Evolutionary conservation across 495 filamentous ascomycete genomes (phyloP), one percentile per base, ranked within the genome.

Genomic region (Aspergillus olivimuriae): DNA sequence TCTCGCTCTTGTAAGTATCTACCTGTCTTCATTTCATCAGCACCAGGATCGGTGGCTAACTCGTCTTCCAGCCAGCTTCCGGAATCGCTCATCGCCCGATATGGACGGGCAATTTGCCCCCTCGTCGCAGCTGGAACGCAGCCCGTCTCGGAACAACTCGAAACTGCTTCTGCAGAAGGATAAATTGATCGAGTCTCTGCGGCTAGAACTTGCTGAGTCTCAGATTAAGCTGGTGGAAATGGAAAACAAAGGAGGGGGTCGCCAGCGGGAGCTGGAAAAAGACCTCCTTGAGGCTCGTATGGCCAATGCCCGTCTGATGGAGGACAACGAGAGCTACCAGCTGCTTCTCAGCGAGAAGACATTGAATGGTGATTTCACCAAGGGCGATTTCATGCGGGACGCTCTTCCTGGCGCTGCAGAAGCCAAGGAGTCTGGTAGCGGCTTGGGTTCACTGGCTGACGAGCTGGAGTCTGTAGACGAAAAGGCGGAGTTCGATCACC

Each of bases 261-360:
- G 84, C 7, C 67, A 94, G 52, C 83, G 84, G 32, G 87, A 95
- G 56, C 74, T 98, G 22, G 92, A 98, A 68, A 85, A 83, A 49
- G 77, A 82, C 44, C 77, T 97, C 31, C 76, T 95, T 52, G 92
- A 96, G 48, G 83, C 87, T 20, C 85, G 88, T 18, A 89, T 96
- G 81, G 83, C 88, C 35, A 97, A 97, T 54, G 91, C 92, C 24
- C 80, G 90, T 26, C 64, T 98, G 41, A 92, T 95, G 87, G 92
- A 98, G 65, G 92, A 98, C 62, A 96, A 96, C 54, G 92, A 98
- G 60, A 94, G 88, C 60, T 98, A 92, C 58, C 92, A 98, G 58
- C 76, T 98, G 15, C 80, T 98, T 2, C 81, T 97, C 2, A 86
- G 85, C 49, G 89, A 96, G 55, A 86, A 88, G 68, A 96, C 92